Evolutionary conservation across 202 grass and related monocot genomes (phyloP).

Genomic region (Dendrocalamus latiflorus): DNA sequence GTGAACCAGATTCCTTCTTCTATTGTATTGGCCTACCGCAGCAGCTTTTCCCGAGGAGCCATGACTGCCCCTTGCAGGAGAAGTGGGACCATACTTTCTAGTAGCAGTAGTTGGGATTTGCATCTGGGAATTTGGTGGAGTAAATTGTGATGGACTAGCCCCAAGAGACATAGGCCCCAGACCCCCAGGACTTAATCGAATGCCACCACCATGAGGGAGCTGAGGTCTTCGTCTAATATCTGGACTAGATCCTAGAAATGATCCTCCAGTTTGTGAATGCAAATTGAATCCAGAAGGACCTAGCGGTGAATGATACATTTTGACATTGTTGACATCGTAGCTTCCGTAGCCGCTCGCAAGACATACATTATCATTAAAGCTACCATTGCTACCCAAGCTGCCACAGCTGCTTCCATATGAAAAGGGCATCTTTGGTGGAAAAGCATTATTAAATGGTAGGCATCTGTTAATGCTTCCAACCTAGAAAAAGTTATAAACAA

Average conservation of each 20-base stretch:
- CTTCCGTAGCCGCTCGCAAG: constrained; percentile 74
- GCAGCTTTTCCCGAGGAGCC: constrained; percentile 72
- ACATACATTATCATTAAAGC: constrained; percentile 69
- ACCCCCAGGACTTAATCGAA: constrained; percentile 77
- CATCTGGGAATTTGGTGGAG: constrained; percentile 75
- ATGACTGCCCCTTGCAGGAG: constrained; percentile 69
- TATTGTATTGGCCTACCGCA: constrained; percentile 78
- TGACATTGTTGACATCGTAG: constrained; percentile 57
- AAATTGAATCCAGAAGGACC: constrained; percentile 66
- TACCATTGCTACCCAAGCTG: constrained; percentile 65
- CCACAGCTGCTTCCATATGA: constrained; percentile 93
- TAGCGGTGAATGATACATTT: constrained; percentile 64
- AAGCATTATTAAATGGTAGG: constrained; percentile 53
- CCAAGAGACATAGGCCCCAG: constrained; percentile 80
- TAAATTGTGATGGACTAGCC: constrained; percentile 90
- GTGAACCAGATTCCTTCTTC: constrained; percentile 60
- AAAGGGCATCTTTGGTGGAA: constrained; percentile 55
- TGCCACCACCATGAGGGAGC: constrained; percentile 63
- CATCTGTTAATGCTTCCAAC: constrained; percentile 62
- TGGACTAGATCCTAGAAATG: constrained; percentile 80
- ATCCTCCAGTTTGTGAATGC: constrained; percentile 68
- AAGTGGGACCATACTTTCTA: constrained; percentile 61
- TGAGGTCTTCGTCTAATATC: constrained; percentile 75
- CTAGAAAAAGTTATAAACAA: constrained; percentile 48
- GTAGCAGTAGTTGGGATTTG: constrained; percentile 46